These are phyloP conservation scores for Talaromyces sp. DNA, from an alignment of 2,329 filamentous ascomycete genomes.

Conservation along the genomic window DNA sequence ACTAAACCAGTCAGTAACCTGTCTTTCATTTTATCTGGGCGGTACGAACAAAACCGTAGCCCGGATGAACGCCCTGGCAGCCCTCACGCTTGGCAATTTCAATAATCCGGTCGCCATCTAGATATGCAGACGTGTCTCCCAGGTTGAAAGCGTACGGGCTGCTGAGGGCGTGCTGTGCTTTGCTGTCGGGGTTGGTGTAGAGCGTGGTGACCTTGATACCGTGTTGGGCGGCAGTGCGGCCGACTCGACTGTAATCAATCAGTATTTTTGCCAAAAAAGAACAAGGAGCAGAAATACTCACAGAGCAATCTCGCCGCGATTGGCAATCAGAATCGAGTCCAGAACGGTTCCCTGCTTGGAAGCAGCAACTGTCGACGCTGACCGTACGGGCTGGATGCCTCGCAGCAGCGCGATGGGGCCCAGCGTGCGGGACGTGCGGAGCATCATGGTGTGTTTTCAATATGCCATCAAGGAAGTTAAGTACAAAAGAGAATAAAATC, in stretches of 20 bases:
- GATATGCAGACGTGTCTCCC: slow-evolving; percentile 76
- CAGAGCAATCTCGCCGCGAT: slow-evolving; percentile 93
- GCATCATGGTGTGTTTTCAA: background rate
- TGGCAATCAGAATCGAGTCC: slow-evolving; percentile 87
- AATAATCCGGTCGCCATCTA: slow-evolving; percentile 91
- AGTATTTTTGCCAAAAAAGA: slow-evolving; percentile 9
- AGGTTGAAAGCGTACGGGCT: slow-evolving; percentile 81
- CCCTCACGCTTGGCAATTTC: slow-evolving; percentile 77
- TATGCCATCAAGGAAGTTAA: background rate
- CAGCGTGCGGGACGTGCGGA: background rate
- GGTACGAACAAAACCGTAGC: slow-evolving; percentile 71
- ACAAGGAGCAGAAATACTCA: slow-evolving; percentile 24
- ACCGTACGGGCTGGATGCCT: background rate
- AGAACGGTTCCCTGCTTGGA: slow-evolving; percentile 25
- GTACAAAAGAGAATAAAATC: background rate
- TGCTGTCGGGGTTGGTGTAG: slow-evolving; percentile 87
- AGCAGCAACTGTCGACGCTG: slow-evolving; percentile 5
- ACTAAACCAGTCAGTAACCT: slow-evolving; percentile 24
- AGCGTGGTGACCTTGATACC: slow-evolving; percentile 91
- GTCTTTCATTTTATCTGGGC: background rate
- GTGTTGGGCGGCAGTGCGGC: slow-evolving; percentile 77
- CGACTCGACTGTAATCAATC: slow-evolving; percentile 58
- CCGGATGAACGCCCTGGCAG: slow-evolving; percentile 89
- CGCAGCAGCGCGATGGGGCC: slow-evolving; percentile 4
- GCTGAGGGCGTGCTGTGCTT: slow-evolving; percentile 79